Evolutionary conservation across 2,329 filamentous ascomycete species (phyloP).

Genomic region (Alternaria gansuensis): DNA sequence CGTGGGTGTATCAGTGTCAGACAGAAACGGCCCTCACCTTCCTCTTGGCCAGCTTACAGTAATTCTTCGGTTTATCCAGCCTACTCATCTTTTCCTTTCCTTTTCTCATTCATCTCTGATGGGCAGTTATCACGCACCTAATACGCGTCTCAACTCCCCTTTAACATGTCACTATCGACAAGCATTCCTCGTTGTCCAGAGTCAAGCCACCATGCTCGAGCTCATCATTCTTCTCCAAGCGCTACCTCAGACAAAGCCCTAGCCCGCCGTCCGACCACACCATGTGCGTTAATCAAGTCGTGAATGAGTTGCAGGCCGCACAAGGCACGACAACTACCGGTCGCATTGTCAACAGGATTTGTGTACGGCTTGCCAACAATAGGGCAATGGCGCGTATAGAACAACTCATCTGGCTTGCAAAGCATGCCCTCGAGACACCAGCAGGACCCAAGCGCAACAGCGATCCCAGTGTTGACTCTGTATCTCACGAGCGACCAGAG

Average conservation of each 20-base stretch:
- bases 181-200: background rate
- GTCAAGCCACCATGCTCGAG: conserved; percentile 10
- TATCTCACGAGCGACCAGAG: background rate
- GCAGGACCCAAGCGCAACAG: background rate
- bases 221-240: background rate
- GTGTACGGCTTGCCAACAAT: conserved; percentile 8
- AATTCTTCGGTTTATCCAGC: background rate
- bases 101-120: background rate
- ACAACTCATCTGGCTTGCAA: conserved; percentile 29
- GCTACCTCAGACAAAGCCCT: background rate
- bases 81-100: background rate
- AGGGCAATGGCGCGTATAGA: conserved; percentile 16
- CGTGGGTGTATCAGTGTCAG: background rate
- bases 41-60: background rate
- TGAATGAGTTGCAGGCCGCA: conserved; percentile 8
- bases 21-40: conserved; percentile 1
- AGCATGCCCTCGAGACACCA: conserved; percentile 22
- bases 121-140: background rate
- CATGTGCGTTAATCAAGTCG: conserved; percentile 3
- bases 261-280: conserved; percentile 1
- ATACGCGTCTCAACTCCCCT: conserved; percentile 6
- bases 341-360: conserved; percentile 14
- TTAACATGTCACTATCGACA: background rate
- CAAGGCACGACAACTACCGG: conserved; percentile 14
- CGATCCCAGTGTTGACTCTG: background rate